Base-by-base conservation (phyloP, 1,284 basidiomycete species). In the Ganoderma leucocontextum region DNA sequence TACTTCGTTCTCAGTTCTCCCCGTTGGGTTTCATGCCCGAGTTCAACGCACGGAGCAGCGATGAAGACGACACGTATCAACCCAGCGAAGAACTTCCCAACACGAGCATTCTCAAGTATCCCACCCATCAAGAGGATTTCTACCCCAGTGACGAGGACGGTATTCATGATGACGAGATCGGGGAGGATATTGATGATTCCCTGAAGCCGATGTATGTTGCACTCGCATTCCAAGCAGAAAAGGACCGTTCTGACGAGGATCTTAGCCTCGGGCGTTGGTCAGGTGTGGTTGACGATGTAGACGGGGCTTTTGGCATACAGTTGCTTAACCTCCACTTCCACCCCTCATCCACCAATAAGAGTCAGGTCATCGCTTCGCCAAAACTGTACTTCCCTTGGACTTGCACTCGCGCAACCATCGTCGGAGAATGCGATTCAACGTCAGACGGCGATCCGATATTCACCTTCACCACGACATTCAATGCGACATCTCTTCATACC, bases 131-230 rank as follows among this genome's bases (percentile, higher is more conserved):
- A 2, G 67, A 69, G 17, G 65, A 67, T 13, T 63, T 69, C 35
- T 71, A 71, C 33, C 70, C 67, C n/a, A 39, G 53, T 25, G 53
- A n/a, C 15, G 70, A 71, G 4, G 70, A 71, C 29, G 62, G 60
- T 0, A 12, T 61, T 8, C 29, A 42, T 33, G 63, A 62, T 7
- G 22, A 17, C 17, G 39, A 53, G 4, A 63, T 61, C 7, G n/a
- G 41, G 0, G 36, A 63, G 1, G 49, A 61, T 15, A 29, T 60
- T 0, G 65, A 67, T 9, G 61, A 66, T 12, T 22, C 64, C 1
- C 29, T 71, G 8, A 49, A 60, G 36, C 53, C 65, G 12, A 49
- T 71, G 70, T 71, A 33, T 39, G 70, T 58, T 35, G n/a, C 13
- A 35, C 17, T 19, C 13, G 22, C 9, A 22, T n/a, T 62, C 13